phyloP scores from a whole-genome alignment of 805 yeast genomes.

The Saturnispora kantuleensis region DNA sequence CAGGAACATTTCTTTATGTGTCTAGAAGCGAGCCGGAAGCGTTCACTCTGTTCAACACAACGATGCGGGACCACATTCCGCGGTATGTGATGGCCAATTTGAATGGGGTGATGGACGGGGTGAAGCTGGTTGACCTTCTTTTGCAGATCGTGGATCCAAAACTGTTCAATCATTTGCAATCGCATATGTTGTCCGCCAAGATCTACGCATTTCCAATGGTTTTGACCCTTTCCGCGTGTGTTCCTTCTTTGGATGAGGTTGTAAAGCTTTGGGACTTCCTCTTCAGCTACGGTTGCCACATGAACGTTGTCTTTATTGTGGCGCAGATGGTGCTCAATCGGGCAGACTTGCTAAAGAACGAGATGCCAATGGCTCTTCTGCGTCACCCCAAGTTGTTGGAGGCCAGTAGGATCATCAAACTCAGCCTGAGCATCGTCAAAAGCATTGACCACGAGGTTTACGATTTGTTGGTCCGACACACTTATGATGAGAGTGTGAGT shows the following conservation, averaged over 20 bases:
- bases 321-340: conserved; percentile 73
- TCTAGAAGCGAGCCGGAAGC: conserved; percentile 82
- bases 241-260: conserved; percentile 72
- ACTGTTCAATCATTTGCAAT: conserved; percentile 46
- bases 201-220: conserved; percentile 81
- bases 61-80: conserved; percentile 61
- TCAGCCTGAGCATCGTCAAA: conserved; percentile 72
- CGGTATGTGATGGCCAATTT: conserved; percentile 67
- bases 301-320: conserved; percentile 74
- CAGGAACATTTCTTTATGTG: conserved; percentile 74
- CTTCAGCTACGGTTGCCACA: conserved; percentile 83
- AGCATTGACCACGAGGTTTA: conserved; percentile 60
- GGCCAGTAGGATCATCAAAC: conserved; percentile 64
- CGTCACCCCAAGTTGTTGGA: conserved; percentile 65
- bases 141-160: conserved; percentile 65
- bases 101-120: conserved; percentile 75
- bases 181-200: conserved; percentile 68
- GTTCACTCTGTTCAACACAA: conserved; percentile 54
- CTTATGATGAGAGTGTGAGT: conserved; percentile 37
- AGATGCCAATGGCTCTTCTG: conserved; percentile 65
- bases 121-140: conserved; percentile 61
- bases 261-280: conserved; percentile 81
- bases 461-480: conserved; percentile 52
- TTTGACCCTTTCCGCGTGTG: conserved; percentile 77
- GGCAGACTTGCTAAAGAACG: conserved; percentile 44